Evolutionary conservation across 352 stramenopile genomes (phyloP).

Genomic region (Globisporangium emineosum): DNA sequence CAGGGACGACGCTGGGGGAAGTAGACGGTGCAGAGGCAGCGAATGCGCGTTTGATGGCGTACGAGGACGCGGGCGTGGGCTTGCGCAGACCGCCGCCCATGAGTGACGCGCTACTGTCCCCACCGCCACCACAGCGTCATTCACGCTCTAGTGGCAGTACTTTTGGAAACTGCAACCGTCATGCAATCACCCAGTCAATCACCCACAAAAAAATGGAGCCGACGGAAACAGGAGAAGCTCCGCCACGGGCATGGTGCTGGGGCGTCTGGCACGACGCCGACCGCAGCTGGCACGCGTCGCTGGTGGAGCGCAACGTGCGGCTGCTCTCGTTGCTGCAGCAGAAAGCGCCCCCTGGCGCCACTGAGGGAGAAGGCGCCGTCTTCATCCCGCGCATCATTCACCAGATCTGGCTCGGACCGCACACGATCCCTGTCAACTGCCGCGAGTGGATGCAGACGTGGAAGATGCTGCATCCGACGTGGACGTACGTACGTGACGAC

Average conservation of each 20-base stretch:
- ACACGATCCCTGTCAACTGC: slow-evolving; percentile 25
- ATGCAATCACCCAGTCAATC: not conserved
- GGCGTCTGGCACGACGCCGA: slow-evolving; percentile 33
- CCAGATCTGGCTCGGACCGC: slow-evolving; percentile 66
- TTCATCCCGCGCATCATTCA: slow-evolving; percentile 52
- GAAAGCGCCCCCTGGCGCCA: not conserved
- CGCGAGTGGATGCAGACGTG: slow-evolving; percentile 44
- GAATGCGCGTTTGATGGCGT: slow-evolving; percentile 23
- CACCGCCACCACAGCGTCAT: not conserved
- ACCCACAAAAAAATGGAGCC: slow-evolving; percentile 7
- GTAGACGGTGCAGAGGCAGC: slow-evolving; percentile 19
- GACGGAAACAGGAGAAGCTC: not conserved
- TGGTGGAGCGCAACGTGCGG: slow-evolving; percentile 21
- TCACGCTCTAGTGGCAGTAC: not conserved
- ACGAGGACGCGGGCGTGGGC: slow-evolving; percentile 16
- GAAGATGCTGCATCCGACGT: slow-evolving; percentile 34
- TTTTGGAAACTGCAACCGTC: not conserved
- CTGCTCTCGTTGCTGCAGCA: slow-evolving; percentile 4
- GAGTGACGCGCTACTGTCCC: not conserved
- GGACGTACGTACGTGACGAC: slow-evolving; percentile 26
- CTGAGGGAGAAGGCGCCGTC: not conserved
- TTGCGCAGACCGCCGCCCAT: slow-evolving; percentile 56
- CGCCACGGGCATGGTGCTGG: slow-evolving; percentile 24
- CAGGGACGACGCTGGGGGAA: slow-evolving; percentile 16
- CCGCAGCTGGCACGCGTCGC: slow-evolving; percentile 22